Conservation (phyloP, 139 green algal genomes). For the Cymbomonas tetramitiformis region DNA sequence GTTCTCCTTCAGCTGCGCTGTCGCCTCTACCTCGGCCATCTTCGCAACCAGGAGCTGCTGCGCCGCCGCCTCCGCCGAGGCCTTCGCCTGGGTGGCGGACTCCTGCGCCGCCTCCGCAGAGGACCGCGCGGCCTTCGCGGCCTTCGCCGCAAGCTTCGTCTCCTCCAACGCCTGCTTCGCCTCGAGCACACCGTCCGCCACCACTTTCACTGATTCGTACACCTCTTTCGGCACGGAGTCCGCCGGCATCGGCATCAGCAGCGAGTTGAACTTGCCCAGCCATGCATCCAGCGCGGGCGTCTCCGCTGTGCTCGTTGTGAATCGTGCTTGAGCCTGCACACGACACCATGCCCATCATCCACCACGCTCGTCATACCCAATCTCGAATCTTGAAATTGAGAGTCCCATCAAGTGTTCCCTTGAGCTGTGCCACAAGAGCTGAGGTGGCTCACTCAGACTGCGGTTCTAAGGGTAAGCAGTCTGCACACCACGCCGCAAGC, state of each 20-base stretch:
- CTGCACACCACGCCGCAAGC: too few species aligned
- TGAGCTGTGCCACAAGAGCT: too few species aligned
- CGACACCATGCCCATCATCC: too few species aligned
- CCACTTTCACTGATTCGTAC: not conserved
- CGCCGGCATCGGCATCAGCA: slow-evolving; percentile 34
- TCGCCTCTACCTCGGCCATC: slow-evolving; percentile 47
- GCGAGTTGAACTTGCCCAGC: slow-evolving; percentile 39
- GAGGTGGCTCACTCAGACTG: too few species aligned
- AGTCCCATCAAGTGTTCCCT: too few species aligned
- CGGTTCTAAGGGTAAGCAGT: too few species aligned
- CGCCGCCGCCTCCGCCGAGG: slow-evolving; percentile 29
- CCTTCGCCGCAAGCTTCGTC: not conserved
- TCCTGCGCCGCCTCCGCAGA: slow-evolving; percentile 33
- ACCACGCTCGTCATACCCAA: too few species aligned
- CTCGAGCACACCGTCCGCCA: not conserved
- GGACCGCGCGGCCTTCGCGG: slow-evolving; percentile 21
- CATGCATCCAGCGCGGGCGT: slow-evolving; percentile 19
- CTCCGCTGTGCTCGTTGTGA: not conserved
- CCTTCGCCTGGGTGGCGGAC: slow-evolving; percentile 3
- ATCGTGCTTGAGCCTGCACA: not conserved
- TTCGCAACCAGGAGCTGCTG: slow-evolving; percentile 48
- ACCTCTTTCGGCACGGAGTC: not conserved
- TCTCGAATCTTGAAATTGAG: not conserved
- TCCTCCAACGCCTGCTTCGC: not conserved
- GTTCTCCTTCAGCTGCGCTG: slow-evolving; percentile 31